These are phyloP conservation scores for Pyracantha coccinea DNA, from an alignment of 331 rosid genomes.

Conservation along the genomic window DNA sequence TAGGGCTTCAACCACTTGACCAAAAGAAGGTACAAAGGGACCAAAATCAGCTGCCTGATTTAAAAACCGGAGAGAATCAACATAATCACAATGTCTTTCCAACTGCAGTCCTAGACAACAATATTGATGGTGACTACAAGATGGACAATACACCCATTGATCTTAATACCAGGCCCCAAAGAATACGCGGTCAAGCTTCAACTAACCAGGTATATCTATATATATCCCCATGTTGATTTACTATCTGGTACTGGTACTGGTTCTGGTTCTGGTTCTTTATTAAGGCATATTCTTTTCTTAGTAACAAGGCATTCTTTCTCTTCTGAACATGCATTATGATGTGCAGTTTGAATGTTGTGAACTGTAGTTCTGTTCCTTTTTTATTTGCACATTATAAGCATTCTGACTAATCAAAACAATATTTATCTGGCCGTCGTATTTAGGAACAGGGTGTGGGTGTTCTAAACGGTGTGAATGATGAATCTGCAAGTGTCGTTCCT, in stretches of 20 bases:
- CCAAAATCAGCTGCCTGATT: slow-evolving; percentile 21
- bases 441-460: slow-evolving; percentile 25
- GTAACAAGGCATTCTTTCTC: too few relatives aligned
- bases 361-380: too few relatives aligned
- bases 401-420: not conserved
- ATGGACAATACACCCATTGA: slow-evolving; percentile 39
- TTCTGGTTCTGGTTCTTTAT: too few relatives aligned
- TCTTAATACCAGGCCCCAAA: slow-evolving; percentile 46
- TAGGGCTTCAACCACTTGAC: slow-evolving; percentile 24
- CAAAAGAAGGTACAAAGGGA: slow-evolving; percentile 17
- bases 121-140: slow-evolving; percentile 23
- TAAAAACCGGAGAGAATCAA: slow-evolving; percentile 15
- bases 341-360: too few relatives aligned
- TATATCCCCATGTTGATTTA: too few relatives aligned
- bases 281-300: too few relatives aligned
- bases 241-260: too few relatives aligned
- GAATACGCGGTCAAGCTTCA: slow-evolving; percentile 36
- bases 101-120: slow-evolving; percentile 26
- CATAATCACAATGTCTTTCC: slow-evolving; percentile 30
- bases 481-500: slow-evolving; percentile 29
- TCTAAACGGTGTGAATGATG: slow-evolving; percentile 25
- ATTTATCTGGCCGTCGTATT: not conserved
- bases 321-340: too few relatives aligned
- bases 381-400: not conserved
- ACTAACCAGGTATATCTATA: slow-evolving; percentile 32